These are phyloP conservation scores for Fusarium continuum DNA, from an alignment of 2,329 filamentous ascomycete genomes.

Conservation along the genomic window DNA sequence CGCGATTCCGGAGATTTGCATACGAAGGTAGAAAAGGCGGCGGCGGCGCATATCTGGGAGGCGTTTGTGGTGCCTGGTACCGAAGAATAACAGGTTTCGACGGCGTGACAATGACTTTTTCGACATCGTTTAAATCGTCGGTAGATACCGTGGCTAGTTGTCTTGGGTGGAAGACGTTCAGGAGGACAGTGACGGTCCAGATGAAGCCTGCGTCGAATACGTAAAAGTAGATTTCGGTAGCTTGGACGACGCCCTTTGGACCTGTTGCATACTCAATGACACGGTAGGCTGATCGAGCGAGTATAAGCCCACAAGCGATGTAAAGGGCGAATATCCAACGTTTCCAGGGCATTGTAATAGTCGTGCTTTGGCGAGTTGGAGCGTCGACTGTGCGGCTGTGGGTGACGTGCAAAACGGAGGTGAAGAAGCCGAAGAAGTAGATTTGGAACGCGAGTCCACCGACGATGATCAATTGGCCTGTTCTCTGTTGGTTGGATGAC, in stretches of 20 bases:
- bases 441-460: slow-evolving; percentile 63
- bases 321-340: slow-evolving; percentile 40
- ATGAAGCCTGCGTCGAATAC: slow-evolving; percentile 50
- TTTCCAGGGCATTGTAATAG: slow-evolving; percentile 41
- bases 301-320: slow-evolving; percentile 43
- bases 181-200: slow-evolving; percentile 27
- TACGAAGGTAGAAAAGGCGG: slow-evolving; percentile 6
- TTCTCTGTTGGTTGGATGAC: slow-evolving; percentile 30
- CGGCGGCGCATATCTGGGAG: background rate
- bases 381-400: slow-evolving; percentile 44
- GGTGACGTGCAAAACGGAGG: slow-evolving; percentile 55
- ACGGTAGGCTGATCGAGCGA: slow-evolving; percentile 52
- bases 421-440: slow-evolving; percentile 62
- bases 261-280: slow-evolving; percentile 53
- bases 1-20: slow-evolving; percentile 1
- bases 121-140: background rate
- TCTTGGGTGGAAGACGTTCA: slow-evolving; percentile 27
- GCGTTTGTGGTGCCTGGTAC: background rate
- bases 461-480: slow-evolving; percentile 58
- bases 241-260: slow-evolving; percentile 43
- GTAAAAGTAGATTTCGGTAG: slow-evolving; percentile 48
- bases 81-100: background rate
- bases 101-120: background rate
- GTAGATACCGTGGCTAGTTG: background rate
- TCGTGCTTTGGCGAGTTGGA: background rate